Conservation (phyloP, 768 basidiomycete genomes). For the Leccinum ochraceum region DNA sequence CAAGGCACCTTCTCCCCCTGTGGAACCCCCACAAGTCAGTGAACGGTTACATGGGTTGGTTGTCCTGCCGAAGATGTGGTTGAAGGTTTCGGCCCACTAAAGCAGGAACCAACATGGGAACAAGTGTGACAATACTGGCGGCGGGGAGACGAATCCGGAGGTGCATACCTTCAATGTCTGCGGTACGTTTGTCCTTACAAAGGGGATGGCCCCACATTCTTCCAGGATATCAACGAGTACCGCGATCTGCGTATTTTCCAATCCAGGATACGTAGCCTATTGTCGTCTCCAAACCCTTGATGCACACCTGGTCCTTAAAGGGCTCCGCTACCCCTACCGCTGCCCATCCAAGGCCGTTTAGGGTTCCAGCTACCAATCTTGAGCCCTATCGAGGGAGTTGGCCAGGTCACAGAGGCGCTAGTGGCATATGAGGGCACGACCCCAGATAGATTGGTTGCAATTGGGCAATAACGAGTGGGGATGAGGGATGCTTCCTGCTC, state of each 20-base stretch:
- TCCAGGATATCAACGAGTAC: slow-evolving; percentile 66
- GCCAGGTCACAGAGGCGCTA: no score
- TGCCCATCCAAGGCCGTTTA: no score
- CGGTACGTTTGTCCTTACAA: slow-evolving; percentile 74
- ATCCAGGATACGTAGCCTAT: slow-evolving; percentile 80
- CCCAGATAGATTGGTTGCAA: no score
- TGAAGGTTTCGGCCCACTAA: slow-evolving; percentile 78
- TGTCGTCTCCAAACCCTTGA: slow-evolving; percentile 68
- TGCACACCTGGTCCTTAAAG: slow-evolving; percentile 70
- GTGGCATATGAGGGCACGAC: no score
- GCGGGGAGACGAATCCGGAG: no score
- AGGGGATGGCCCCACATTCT: slow-evolving; percentile 67
- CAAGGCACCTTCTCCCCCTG: slow-evolving; percentile 84
- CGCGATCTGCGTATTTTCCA: slow-evolving; percentile 55
- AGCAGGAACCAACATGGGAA: no score
- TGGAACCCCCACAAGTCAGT: slow-evolving; percentile 77
- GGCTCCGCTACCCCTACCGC: slow-evolving; percentile 19
- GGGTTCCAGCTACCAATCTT: no score
- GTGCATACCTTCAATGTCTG: slow-evolving; percentile 80
- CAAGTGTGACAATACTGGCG: background rate
- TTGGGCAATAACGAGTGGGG: no score
- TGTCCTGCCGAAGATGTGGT: slow-evolving; percentile 79
- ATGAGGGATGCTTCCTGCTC: no score
- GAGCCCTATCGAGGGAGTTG: no score
- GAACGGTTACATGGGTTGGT: slow-evolving; percentile 72